Conservation (phyloP, 2,329 filamentous ascomycete genomes). For the Stachybotrys chartarum region DNA sequence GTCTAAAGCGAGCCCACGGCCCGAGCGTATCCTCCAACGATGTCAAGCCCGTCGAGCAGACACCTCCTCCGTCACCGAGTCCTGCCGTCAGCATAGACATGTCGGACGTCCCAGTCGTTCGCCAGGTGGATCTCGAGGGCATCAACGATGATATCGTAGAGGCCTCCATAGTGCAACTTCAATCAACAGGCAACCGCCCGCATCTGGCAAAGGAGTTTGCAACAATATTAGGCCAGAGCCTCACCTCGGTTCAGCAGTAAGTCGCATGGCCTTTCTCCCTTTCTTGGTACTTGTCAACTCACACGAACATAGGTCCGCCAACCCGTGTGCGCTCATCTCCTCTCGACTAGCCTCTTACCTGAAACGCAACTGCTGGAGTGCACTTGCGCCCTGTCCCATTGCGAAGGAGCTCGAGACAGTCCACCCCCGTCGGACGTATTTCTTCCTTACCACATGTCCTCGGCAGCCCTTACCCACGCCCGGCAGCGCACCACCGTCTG, state of each 20-base stretch:
- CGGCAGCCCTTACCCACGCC: slow-evolving; percentile 67
- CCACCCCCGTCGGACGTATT: slow-evolving; percentile 92
- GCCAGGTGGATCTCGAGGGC: slow-evolving; percentile 57
- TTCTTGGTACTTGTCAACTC: slow-evolving; percentile 5
- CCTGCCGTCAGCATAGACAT: slow-evolving; percentile 19
- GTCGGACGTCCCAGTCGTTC: slow-evolving; percentile 13
- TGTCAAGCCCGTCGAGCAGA: slow-evolving; percentile 72
- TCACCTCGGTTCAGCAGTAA: slow-evolving; percentile 87
- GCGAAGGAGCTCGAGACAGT: slow-evolving; percentile 89
- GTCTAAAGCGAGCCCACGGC: slow-evolving; percentile 71
- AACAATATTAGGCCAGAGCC: slow-evolving; percentile 64
- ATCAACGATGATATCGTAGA: slow-evolving; percentile 96
- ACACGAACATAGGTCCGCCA: slow-evolving; percentile 67
- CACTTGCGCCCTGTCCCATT: slow-evolving; percentile 73
- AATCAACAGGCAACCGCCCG: slow-evolving; percentile 84
- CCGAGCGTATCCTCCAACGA: slow-evolving; percentile 42
- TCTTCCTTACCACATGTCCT: slow-evolving; percentile 84
- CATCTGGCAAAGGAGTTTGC: slow-evolving; percentile 94
- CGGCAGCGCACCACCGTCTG: slow-evolving; percentile 18
- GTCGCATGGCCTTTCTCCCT: slow-evolving; percentile 27
- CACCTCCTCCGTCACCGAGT: slow-evolving; percentile 47
- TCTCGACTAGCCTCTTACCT: slow-evolving; percentile 85
- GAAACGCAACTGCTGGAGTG: slow-evolving; percentile 77
- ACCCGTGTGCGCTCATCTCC: slow-evolving; percentile 90
- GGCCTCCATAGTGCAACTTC: slow-evolving; percentile 78